Evolutionary conservation across 2,329 filamentous ascomycete species (phyloP), one percentile per base, ranked within the genome.

Genomic region (Dactylellina parvicollis): DNA sequence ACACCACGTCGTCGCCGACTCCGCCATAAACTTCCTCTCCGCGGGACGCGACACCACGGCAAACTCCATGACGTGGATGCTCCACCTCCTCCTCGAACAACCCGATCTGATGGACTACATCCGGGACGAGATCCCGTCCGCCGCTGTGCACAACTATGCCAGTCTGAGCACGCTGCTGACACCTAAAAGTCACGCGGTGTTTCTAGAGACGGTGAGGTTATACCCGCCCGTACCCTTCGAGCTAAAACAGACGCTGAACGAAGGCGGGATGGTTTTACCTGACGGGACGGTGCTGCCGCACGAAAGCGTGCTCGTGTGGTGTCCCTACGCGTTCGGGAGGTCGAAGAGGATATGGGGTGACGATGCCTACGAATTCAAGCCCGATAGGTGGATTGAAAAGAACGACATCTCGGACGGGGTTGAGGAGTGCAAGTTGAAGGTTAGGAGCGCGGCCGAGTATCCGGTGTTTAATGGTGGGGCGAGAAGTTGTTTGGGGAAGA

Each of bases 191-290:
- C 69, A 73, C 12, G 86, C 88, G 36, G 83, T 86, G 10, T 88
- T 89, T 77, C 87, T 88, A 79, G 88, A 90, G 77, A 79, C 85
- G 1, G 80, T 90, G 1, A 84, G 88, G 2, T 81, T 89, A 4
- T 88, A 86, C 75, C 88, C 88, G 1, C 87, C 87, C 1, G 85
- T 90, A 26, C 88, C 88, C 0, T 87, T 90, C 72, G 88, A 90
- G 77, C 85, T 90, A 75, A 88, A 87, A 78, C 86, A 90, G 79
- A 85, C 83, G 0, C 82, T 90, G 1, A 73, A 66, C 24, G 20
- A 60, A 4, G 16, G 28, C 0, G 69, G 69, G 9, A 61, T 73
- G 28, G 22, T 24, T 14, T 40, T 73, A 16, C 87, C 87, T 0
- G 87, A 89, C 76, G 86, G 86, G 2, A 89, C 87, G 0, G 84